Conservation (phyloP, 2,329 filamentous ascomycete species). For the Nigrograna mackinnonii region DNA sequence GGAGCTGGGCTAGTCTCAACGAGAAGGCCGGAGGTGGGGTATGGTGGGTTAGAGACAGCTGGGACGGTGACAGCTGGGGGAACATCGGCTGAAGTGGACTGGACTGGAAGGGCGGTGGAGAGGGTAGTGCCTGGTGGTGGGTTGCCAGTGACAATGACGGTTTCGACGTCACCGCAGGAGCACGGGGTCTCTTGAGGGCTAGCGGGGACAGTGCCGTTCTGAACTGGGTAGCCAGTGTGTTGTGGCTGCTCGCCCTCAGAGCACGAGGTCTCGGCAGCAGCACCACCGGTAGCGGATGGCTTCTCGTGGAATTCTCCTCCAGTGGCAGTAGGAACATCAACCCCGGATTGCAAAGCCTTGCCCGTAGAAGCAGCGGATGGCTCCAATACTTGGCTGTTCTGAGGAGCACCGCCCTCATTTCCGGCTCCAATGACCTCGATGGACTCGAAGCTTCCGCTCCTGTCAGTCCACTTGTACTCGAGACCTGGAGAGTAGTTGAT, state of each 20-base stretch:
- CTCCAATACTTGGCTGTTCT: slow-evolving; percentile 25
- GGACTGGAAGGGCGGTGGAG: slow-evolving; percentile 2
- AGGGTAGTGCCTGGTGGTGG: slow-evolving; percentile 12
- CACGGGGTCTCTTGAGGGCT: slow-evolving; percentile 11
- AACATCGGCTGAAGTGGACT: slow-evolving; percentile 19
- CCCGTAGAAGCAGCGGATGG: slow-evolving; percentile 30
- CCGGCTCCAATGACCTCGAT: slow-evolving; percentile 49
- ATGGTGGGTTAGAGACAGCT: slow-evolving; percentile 20
- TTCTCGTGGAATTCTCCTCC: no score
- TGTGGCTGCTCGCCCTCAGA: background rate
- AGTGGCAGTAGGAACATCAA: slow-evolving; percentile 24
- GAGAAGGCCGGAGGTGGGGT: slow-evolving; percentile 13
- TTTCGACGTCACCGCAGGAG: slow-evolving; percentile 28
- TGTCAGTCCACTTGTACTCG: slow-evolving; percentile 55
- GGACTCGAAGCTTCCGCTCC: slow-evolving; percentile 50
- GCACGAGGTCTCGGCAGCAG: background rate
- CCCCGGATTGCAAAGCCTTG: slow-evolving; percentile 24
- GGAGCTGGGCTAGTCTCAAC: slow-evolving; percentile 16
- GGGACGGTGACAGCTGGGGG: slow-evolving; percentile 25
- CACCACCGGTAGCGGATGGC: no score
- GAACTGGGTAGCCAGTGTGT: slow-evolving; percentile 1
- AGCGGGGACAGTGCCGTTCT: background rate
- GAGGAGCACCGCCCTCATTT: slow-evolving; percentile 33
- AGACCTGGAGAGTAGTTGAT: slow-evolving; percentile 56
- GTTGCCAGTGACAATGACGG: slow-evolving; percentile 31